Base-by-base conservation (phyloP, 2,329 filamentous ascomycete genomes). In the Pseudopithomyces maydicus region DNA sequence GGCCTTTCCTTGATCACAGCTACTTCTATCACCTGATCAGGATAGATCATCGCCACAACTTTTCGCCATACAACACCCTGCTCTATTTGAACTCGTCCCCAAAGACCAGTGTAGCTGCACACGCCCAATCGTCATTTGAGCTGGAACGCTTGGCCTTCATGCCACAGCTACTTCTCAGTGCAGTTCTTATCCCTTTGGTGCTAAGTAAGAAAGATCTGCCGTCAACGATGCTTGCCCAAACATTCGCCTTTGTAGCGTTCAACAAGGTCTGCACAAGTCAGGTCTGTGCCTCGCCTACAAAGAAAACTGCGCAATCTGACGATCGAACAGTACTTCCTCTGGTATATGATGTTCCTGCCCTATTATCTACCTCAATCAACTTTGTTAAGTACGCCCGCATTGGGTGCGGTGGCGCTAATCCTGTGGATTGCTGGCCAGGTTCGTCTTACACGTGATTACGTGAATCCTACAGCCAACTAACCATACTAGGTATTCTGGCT, bases 261-360 rank as follows among this genome's bases (percentile, higher is more conserved):
- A 99, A 99, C 80, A 99, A 99, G 80, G 95, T 99, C 60, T 98
- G 94, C 83, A 99, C 95, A 2, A 97, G 92, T 70, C 94, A 98
- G 84, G 92, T 95, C 84, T 62, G 83, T 36, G 5, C 29, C 6
- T 6, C 29, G 11, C 23, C 26, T 14, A n/a, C 38, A 17, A 52
- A 32, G 35, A 50, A 19, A 22, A 3, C n/a, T 12, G 11, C 38
- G n/a, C 17, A 3, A 8, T 17, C 35, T 49, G 33, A 56, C 52
- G 59, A 17, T 61, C 33, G 8, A 8, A 4, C 48, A 97, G 92
- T 99, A 99, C 75, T 99, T 99, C 76, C 85, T 99, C 48, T 99
- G 95, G 95, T 98, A 99, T 77, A 88, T 97, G 77, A 86, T 97
- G 63, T 91, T 99, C 66, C 81, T 98, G 2, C 95, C 95, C 0